Base-by-base conservation (phyloP, 495 filamentous ascomycete genomes). In the Lindgomyces ingoldianus region DNA sequence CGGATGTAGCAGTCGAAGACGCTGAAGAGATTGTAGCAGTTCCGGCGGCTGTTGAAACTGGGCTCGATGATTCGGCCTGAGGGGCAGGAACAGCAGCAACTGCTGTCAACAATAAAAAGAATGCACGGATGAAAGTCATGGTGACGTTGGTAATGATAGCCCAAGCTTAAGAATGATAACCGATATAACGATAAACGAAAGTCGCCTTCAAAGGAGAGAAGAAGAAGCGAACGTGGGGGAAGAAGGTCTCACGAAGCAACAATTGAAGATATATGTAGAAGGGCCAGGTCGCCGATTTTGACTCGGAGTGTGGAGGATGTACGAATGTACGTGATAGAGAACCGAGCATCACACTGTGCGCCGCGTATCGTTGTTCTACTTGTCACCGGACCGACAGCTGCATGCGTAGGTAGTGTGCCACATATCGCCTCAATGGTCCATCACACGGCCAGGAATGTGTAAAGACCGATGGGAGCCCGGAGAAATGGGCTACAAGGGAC, bases 11-110 rank as follows among this genome's bases (percentile, higher is more conserved):
- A 9, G 53, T 24, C 6, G 41, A 39, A 49, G 59, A 24, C 24
- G 57, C 45, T 36, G 57, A n/a, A 11, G 36, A 42, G 24, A 39
- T 25, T 4, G 57, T 19, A 50, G 29, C 26, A 24, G 57, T 52
- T 22, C n/a, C n/a, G n/a, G n/a, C n/a, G n/a, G n/a, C n/a, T n/a
- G n/a, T n/a, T n/a, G n/a, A n/a, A n/a, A n/a, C n/a, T n/a, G n/a
- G n/a, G n/a, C n/a, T n/a, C n/a, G n/a, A n/a, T n/a, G n/a, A n/a
- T n/a, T n/a, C n/a, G n/a, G n/a, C n/a, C n/a, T 57, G 27, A 47
- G 54, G 54, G 24, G 62, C 44, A 45, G 62, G 62, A 36, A 57
- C 45, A 41, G 62, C 62, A 21, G 45, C 27, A 36, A 56, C 62
- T 8, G 39, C 45, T 4, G 62, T 45, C 19, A 49, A 26, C 27